Conservation (phyloP, 441 rosid species). For the Rhodomyrtus psidioides region DNA sequence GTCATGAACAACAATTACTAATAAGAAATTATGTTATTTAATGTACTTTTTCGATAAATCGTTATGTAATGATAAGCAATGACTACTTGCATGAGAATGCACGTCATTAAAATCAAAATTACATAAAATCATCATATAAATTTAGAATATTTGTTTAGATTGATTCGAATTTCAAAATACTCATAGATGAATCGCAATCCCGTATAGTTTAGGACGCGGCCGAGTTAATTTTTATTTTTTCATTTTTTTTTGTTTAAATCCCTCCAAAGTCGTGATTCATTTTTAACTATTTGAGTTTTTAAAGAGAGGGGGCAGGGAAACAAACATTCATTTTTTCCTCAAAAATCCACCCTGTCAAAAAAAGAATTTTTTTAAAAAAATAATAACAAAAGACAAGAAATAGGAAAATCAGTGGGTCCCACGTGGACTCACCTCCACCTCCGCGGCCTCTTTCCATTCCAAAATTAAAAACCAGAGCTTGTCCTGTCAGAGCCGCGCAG, state of each 20-base stretch:
- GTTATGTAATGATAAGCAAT: rapidly evolving
- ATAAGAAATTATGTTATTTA: not conserved
- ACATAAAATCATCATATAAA: not conserved
- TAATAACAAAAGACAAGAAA: not conserved
- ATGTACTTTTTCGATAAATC: not conserved
- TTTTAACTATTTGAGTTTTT: not conserved
- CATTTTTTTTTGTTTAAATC: not conserved
- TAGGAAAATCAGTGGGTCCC: not conserved
- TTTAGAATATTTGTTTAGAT: not conserved
- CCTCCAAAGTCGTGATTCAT: not conserved
- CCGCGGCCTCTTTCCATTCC: not conserved
- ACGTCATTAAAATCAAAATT: not conserved
- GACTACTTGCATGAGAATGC: not conserved
- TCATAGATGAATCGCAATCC: not conserved
- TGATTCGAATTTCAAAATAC: not conserved
- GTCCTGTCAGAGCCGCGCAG: not conserved
- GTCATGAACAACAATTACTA: not conserved
- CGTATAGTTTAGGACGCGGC: rapidly evolving
- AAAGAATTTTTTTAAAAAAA: not conserved
- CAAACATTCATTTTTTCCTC: not conserved
- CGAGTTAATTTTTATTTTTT: not conserved
- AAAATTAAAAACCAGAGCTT: not conserved
- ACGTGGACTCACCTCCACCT: not conserved
- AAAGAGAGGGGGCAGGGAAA: not conserved
- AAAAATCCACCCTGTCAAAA: not conserved